A percentile compares a stretch with the other conserved stretches of the same genome.
phyloP scores from a whole-genome alignment of 2,329 filamentous ascomycete genomes.

The Penicillium decumbens region DNA sequence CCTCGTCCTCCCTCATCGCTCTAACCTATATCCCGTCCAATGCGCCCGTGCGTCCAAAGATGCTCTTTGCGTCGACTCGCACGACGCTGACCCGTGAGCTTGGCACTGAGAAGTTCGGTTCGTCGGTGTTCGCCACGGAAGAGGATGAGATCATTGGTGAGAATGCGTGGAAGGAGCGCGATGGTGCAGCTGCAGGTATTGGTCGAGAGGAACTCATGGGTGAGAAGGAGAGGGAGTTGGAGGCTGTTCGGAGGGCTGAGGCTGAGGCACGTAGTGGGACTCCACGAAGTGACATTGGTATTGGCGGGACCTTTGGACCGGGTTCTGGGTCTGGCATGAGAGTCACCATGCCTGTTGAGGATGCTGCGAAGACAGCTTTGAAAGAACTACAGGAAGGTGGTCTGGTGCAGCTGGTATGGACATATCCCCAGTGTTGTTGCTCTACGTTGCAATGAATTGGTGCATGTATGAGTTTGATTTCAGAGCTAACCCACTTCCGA shows the following conservation, averaged over 20 bases:
- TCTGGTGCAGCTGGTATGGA: constrained; percentile 49
- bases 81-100: constrained; percentile 57
- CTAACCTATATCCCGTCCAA: constrained; percentile 61
- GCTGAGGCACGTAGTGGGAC: constrained; percentile 55
- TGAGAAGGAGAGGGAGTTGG: constrained; percentile 56
- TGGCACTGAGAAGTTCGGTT: constrained; percentile 57
- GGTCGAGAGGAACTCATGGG: constrained; percentile 53
- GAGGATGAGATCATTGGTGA: constrained; percentile 53
- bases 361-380: constrained; percentile 52
- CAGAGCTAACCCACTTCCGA: constrained; percentile 22
- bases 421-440: too few relatives aligned
- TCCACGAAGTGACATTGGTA: constrained; percentile 45
- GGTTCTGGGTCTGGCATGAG: constrained; percentile 37
- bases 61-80: constrained; percentile 61
- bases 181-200: constrained; percentile 38
- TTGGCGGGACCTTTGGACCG: constrained; percentile 37
- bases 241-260: constrained; percentile 56
- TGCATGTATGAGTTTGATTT: constrained; percentile 7
- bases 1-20: constrained; percentile 42
- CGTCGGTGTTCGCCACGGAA: constrained; percentile 57
- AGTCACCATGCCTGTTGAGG: constrained; percentile 51
- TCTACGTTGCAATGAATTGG: neutral
- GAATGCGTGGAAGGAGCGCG: constrained; percentile 52
- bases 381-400: constrained; percentile 35
- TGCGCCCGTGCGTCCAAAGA: constrained; percentile 61